phyloP scores from a whole-genome alignment of 768 basidiomycete species.

The Boletus patriciae region DNA sequence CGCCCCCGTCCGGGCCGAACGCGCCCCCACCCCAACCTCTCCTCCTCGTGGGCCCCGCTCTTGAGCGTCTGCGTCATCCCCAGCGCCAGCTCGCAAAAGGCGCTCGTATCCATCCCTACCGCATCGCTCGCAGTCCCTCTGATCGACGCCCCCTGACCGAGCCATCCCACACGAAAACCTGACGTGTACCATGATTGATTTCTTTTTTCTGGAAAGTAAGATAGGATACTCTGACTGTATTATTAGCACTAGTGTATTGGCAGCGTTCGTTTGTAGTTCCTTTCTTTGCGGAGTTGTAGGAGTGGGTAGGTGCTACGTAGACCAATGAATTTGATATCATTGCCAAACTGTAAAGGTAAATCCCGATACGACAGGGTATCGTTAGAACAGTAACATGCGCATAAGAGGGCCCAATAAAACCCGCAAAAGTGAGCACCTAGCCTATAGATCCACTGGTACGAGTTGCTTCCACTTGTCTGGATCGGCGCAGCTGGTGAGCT shows the following conservation, averaged over 20 bases:
- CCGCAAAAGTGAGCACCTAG: too few species aligned
- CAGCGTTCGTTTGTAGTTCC: conserved; percentile 1
- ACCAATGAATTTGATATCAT: too few species aligned
- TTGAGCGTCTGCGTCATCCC: conserved; percentile 47
- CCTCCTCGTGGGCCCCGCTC: conserved; percentile 51
- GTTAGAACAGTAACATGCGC: too few species aligned
- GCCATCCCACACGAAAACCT: neutral
- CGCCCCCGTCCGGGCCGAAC: conserved; percentile 31
- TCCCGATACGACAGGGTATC: too few species aligned
- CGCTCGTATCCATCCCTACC: conserved; percentile 58
- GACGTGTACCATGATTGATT: neutral
- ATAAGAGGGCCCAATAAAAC: too few species aligned
- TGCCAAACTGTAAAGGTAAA: too few species aligned
- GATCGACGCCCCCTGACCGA: conserved; percentile 10
- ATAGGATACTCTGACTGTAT: conserved; percentile 14
- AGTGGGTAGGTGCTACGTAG: neutral
- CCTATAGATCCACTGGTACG: too few species aligned
- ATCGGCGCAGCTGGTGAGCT: too few species aligned
- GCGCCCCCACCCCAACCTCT: conserved; percentile 29
- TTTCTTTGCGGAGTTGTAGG: neutral
- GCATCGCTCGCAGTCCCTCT: conserved; percentile 34
- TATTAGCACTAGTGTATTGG: conserved; percentile 17
- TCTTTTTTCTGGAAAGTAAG: neutral
- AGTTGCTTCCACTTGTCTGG: too few species aligned
- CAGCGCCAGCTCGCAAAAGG: conserved; percentile 44